Base-by-base conservation (phyloP, 2,329 filamentous ascomycete genomes). In the Mollisiaceae sp. region DNA sequence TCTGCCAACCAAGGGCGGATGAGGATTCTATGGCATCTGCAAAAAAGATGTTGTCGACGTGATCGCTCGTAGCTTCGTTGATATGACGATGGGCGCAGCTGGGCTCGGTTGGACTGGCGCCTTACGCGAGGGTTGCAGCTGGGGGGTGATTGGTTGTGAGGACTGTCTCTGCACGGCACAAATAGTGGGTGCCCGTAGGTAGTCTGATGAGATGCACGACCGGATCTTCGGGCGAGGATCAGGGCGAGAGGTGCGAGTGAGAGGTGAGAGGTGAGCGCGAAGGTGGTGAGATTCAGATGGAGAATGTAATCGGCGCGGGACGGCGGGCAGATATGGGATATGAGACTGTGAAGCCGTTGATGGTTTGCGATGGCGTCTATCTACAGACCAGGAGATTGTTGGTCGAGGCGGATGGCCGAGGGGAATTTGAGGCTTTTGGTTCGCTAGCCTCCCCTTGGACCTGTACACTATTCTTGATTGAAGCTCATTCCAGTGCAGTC, bases 1-100 rank as follows among this genome's bases (percentile, higher is more conserved):
- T 74, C 72, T 75, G 74, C 74, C 74, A 71, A 76, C 72, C 67
- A 62, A 47, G 74, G 74, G 73, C 74, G 70, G 55, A 75, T 74
- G 72, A 73, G 71, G 71, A 67, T 69, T 55, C 52, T 73, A 73
- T 73, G 56, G 72, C 74, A 75, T 74, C n/a, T 64, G 67, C 68
- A 66, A 69, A 58, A 60, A 58, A 60, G 52, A 64, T 61, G 45
- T 38, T 56, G 56, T 20, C 14, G 41, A 63, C 59, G 47, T 32
- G 27, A 41, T 55, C 50, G 50, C 50, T 22, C 43, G 18, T 15
- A 57, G 64, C 65, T 65, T 47, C 35, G 39, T 45, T 59, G 63
- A 62, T 62, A 65, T 65, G 64, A 66, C 64, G 64, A 63, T 60
- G 64, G 64, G 55, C 39, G 58, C 58, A 59, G 55, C 59, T 32